Conservation (phyloP, 148 eudicot species). For the Camellia lanceoleosa region DNA sequence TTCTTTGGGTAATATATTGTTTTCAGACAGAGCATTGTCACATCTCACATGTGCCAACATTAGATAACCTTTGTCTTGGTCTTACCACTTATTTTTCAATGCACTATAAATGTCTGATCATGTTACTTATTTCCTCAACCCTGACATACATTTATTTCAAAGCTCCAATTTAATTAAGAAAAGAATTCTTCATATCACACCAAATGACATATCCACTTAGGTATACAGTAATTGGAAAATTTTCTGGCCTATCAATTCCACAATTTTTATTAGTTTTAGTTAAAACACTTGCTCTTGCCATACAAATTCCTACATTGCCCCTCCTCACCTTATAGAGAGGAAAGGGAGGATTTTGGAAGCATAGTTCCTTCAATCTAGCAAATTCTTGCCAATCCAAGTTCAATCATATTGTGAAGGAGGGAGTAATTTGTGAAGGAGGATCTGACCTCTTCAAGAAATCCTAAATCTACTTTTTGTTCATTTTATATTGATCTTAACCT, state of each 20-base stretch:
- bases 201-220: neutral
- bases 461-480: neutral
- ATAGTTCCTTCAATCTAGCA: neutral
- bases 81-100: neutral
- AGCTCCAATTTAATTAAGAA: neutral
- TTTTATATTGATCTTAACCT: neutral
- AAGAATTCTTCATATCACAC: neutral
- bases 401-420: neutral
- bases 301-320: conserved; percentile 4
- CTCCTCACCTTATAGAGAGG: neutral
- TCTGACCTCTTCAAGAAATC: neutral
- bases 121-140: neutral
- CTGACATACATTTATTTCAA: neutral
- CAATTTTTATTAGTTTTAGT: neutral
- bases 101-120: neutral
- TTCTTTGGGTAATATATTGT: too few species aligned
- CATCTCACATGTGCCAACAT: neutral
- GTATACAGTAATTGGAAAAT: neutral
- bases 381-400: neutral
- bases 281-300: neutral
- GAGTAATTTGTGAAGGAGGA: neutral
- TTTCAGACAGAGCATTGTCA: neutral
- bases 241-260: conserved; percentile 3
- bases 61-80: neutral
- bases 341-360: neutral